Conservation (phyloP, 768 basidiomycete genomes). For the Dentipellis fragilis region DNA sequence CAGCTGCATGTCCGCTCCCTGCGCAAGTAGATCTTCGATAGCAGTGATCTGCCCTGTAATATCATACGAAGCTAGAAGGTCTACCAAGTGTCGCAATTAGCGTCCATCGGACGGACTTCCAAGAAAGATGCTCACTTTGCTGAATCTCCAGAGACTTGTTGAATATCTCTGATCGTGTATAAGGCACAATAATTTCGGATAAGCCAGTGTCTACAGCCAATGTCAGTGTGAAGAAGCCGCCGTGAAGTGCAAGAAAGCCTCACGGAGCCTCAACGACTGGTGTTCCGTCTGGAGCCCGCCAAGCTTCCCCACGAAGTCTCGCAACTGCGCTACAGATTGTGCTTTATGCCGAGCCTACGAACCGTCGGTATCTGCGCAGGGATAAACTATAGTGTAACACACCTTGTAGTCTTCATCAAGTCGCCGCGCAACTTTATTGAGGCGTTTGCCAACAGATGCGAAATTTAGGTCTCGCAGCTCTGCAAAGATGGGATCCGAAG, state of each 20-base stretch:
- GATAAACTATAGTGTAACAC: constrained; percentile 2
- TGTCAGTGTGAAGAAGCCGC: constrained; percentile 2
- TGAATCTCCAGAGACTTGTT: constrained; percentile 91
- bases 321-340: constrained; percentile 84
- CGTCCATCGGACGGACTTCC: too few relatives aligned
- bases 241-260: constrained; percentile 22
- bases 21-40: constrained; percentile 86
- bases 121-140: constrained; percentile 50
- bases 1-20: constrained; percentile 72
- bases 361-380: constrained; percentile 1
- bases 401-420: constrained; percentile 93
- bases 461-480: constrained; percentile 92
- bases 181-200: constrained; percentile 82
- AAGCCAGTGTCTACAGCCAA: constrained; percentile 70
- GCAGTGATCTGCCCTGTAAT: constrained; percentile 66
- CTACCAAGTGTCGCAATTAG: constrained; percentile 27
- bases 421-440: constrained; percentile 74
- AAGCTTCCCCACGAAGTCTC: constrained; percentile 91
- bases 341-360: constrained; percentile 71
- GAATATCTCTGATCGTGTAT: constrained; percentile 81
- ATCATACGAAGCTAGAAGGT: constrained; percentile 91
- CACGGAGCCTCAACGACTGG: constrained; percentile 80
- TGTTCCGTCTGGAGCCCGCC: constrained; percentile 90
- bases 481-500: constrained; percentile 69
- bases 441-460: constrained; percentile 70